These are phyloP conservation scores for Penium margaritaceum DNA, from an alignment of 139 green algal species.

Conservation along the genomic window DNA sequence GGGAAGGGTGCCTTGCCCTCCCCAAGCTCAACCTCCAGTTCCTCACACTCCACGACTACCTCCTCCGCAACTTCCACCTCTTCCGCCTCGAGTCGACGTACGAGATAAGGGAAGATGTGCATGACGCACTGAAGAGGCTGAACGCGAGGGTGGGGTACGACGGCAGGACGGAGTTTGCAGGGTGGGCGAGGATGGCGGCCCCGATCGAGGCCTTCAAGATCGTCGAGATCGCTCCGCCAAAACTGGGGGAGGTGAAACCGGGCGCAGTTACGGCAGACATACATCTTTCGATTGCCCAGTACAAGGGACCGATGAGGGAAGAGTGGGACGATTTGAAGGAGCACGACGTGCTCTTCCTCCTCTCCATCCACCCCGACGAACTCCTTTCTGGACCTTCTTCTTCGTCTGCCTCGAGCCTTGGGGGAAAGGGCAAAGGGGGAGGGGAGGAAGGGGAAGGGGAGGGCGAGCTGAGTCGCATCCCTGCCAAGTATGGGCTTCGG, in stretches of 20 bases:
- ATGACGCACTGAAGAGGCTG: slow-evolving; percentile 70
- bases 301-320: slow-evolving; percentile 56
- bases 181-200: slow-evolving; percentile 89
- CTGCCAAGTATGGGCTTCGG: slow-evolving; percentile 62
- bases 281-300: slow-evolving; percentile 57
- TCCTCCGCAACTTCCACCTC: slow-evolving; percentile 94
- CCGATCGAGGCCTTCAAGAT: slow-evolving; percentile 61
- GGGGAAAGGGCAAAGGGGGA: too few species aligned
- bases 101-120: slow-evolving; percentile 90
- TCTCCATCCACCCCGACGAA: slow-evolving; percentile 52
- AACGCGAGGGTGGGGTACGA: slow-evolving; percentile 20
- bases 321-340: slow-evolving; percentile 89
- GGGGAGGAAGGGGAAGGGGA: not conserved
- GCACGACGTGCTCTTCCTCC: slow-evolving; percentile 93
- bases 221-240: slow-evolving; percentile 68
- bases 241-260: slow-evolving; percentile 79
- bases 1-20: slow-evolving; percentile 73
- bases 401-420: too few species aligned
- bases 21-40: slow-evolving; percentile 99
- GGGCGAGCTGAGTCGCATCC: slow-evolving; percentile 9
- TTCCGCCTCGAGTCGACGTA: slow-evolving; percentile 93
- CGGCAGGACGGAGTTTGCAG: slow-evolving; percentile 29
- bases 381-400: too few species aligned
- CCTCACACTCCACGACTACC: slow-evolving; percentile 87
- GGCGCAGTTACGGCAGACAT: slow-evolving; percentile 69